Evolutionary conservation across 306 rosid genomes (phyloP), one percentile per base, ranked within the genome.

Genomic region (Clitoria ternatea): DNA sequence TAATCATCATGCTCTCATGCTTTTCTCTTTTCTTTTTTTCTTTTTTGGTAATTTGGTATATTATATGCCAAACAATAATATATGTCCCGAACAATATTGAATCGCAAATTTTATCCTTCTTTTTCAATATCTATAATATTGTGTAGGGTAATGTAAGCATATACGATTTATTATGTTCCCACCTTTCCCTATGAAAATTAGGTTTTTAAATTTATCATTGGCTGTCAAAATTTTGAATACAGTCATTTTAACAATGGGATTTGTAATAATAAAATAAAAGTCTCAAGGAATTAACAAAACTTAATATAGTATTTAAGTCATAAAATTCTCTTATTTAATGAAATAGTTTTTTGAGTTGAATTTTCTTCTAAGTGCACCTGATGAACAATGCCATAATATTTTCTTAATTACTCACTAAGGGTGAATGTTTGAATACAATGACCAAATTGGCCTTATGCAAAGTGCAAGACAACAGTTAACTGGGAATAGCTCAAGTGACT

Each of bases 1-100:
- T 65, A 61, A 70, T 66, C 69, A 81, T 76, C 67, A 29, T 78
- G 56, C 2, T 45, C 2, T 45, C 11, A 59, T 75, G 66, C 64
- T 19, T 83, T 74, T 81, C n/a, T n/a, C n/a, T n/a, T n/a, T n/a
- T n/a, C n/a, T n/a, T n/a, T n/a, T n/a, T n/a, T n/a, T n/a, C n/a
- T n/a, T n/a, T n/a, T n/a, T n/a, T n/a, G n/a, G n/a, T n/a, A n/a
- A n/a, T n/a, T n/a, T n/a, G n/a, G 0, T 61, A 43, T 15, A 27
- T 47, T 47, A 23, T 45, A 71, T 36, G 12, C 24, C 36, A 39
- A 37, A n/a, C 54, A 62, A 56, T 48, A 56, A 55, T n/a, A n/a
- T n/a, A n/a, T n/a, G n/a, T n/a, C n/a, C n/a, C n/a, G n/a, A n/a
- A n/a, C n/a, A n/a, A 49, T 17, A 24, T 18, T 40, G 4, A 18